Percentiles rank a stretch among this genome's conserved stretches.
phyloP scores from a whole-genome alignment of 2,329 filamentous ascomycete species.

The Nannizziopsis arthrosporioides region DNA sequence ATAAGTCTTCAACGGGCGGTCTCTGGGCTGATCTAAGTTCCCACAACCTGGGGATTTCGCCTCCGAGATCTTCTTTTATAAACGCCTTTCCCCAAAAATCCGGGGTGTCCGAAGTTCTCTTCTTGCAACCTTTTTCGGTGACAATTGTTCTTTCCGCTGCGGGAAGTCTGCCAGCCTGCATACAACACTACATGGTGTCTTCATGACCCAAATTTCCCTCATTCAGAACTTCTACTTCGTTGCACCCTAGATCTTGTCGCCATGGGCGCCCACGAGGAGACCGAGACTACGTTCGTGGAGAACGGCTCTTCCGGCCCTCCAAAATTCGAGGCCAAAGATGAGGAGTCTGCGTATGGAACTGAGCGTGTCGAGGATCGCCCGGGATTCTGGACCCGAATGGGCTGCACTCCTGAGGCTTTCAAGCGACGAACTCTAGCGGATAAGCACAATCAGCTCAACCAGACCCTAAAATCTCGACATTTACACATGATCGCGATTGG shows the following conservation, averaged over 20 bases:
- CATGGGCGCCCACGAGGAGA: conserved; percentile 5
- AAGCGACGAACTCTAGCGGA: conserved; percentile 21
- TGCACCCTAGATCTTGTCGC: background rate
- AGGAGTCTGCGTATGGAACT: conserved; percentile 3
- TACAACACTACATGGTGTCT: background rate
- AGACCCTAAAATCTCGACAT: conserved; percentile 24
- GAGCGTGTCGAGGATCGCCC: conserved; percentile 8
- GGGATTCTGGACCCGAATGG: conserved; percentile 30
- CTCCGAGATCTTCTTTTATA: conserved; percentile 1
- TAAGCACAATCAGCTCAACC: conserved; percentile 20
- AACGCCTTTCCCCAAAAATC: background rate
- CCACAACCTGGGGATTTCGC: conserved; percentile 7
- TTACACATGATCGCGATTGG: conserved; percentile 33
- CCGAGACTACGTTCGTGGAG: background rate
- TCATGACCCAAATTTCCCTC: background rate
- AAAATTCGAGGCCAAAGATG: conserved; percentile 8
- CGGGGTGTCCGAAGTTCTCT: background rate
- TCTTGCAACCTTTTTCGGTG: no score
- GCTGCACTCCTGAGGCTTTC: conserved; percentile 30
- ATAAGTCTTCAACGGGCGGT: background rate
- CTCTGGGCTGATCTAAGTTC: background rate
- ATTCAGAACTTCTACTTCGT: background rate
- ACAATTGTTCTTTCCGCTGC: no score
- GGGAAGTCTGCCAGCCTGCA: no score
- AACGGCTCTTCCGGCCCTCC: background rate